Evolutionary conservation across 768 basidiomycete genomes (phyloP), one percentile per base, ranked within the genome.

Genomic region (Gloeophyllum trabeum): DNA sequence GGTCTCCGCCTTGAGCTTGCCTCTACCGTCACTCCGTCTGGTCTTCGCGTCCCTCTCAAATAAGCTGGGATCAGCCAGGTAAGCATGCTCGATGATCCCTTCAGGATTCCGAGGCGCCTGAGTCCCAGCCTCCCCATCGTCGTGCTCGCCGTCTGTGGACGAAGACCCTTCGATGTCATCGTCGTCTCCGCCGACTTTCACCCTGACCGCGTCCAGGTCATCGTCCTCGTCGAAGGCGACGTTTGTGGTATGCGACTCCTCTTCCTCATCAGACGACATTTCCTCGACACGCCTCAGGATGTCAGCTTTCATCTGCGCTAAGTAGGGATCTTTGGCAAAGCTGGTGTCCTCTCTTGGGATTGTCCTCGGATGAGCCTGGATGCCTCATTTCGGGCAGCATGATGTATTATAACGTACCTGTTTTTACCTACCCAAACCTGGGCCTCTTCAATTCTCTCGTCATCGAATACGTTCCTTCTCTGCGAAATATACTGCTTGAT

Each of bases 21-120:
- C 66, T 21, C 93, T 64, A 0, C 69, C 67, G 52, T 82, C 81
- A 46, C 81, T 71, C 45, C 83, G 64, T 42, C 89, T 60, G 14
- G 89, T 93, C 32, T 65, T 66, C 0, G 71, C 73, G 58, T 90
- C 85, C 6, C 88, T 66, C 19, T 85, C 77, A 54, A 96, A 96
- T 18, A 87, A 48, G 42, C 73, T 76, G 4, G 79, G 75, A 61
- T 89, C 76, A 19, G 70, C 65, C 19, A 91, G 66, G 57, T 92
- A 96, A 2, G 85, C 79, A 35, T 76, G 60, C 52, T 90, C 90
- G 34, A 93, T 62, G 38, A 81, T 67, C 2, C 73, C 77, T 48
- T 91, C 81, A 2, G 70, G 63, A 2, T 59, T 61, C 42, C 55
- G 56, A 6, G 50, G 43, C 30, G 49, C 50, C 35, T 48, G 43